Evolutionary conservation across 768 basidiomycete genomes (phyloP), one percentile per base, ranked within the genome.

Genomic region (Boletus bicolor): DNA sequence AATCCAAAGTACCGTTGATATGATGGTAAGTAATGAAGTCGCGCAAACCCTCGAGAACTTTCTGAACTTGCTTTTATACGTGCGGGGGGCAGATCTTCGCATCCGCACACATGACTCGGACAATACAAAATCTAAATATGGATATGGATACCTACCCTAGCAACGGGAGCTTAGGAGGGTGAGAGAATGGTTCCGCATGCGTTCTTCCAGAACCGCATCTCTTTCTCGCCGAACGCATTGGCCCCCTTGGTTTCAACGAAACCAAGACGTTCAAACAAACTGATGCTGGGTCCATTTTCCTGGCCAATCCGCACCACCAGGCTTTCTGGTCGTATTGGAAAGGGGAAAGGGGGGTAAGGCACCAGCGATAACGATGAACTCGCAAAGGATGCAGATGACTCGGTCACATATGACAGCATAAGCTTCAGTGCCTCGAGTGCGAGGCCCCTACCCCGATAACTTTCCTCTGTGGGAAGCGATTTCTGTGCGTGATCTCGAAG

Each of bases 191-290:
- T 6, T 15, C 37, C 30, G n/a, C 11, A 6, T 32, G n/a, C 28
- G 9, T 36, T 14, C n/a, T 21, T 21, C 24, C 14, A 24, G 28
- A 59, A 70, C 28, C 88, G 81, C 83, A 97, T 80, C 74, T 96
- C 93, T 15, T 91, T 81, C 71, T 98, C 92, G 36, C 80, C 75
- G 61, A 94, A 98, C 10, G 91, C 86, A 48, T 84, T 79, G 15
- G 87, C 84, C 11, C 74, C 72, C 65, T 87, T 89, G 10, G 81
- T 83, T 36, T 87, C 73, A 17, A 65, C 67, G 64, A 97, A 97
- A 0, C 91, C 93, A 1, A 97, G 79, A 58, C 81, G 82, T 62
- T 81, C 72, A 63, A 97, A 97, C 9, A 97, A 75, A 7, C 68
- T 67, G 28, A 92, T 84, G 51, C 90, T 92, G 3, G 87, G 74